Evolutionary conservation across 352 stramenopile genomes (phyloP).

Genomic region (Globisporangium okanoganense): DNA sequence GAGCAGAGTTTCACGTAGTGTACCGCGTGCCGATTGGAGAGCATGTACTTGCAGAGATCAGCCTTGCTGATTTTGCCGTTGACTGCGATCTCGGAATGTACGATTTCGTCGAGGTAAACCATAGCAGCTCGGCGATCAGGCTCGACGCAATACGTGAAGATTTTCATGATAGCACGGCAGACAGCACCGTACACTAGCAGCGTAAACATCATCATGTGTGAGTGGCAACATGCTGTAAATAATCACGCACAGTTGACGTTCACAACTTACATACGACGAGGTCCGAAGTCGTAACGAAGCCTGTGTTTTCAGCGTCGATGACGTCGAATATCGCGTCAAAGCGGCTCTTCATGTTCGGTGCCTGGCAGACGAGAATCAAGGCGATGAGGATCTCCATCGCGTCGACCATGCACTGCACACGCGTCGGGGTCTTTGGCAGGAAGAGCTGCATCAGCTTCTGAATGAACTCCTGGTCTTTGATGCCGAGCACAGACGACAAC

Average conservation of each 20-base stretch:
- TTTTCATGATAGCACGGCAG: constrained; percentile 46
- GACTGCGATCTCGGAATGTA: constrained; percentile 26
- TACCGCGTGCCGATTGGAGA: constrained; percentile 43
- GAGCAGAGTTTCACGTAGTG: constrained; percentile 68
- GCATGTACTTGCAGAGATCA: constrained; percentile 46
- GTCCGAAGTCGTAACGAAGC: constrained; percentile 33
- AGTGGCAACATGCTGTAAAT: background rate
- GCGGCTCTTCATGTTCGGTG: constrained; percentile 45
- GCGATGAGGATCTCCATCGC: constrained; percentile 64
- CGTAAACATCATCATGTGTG: constrained; percentile 4
- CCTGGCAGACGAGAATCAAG: constrained; percentile 60
- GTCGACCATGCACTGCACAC: constrained; percentile 68
- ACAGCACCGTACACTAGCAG: constrained; percentile 41
- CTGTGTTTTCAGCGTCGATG: constrained; percentile 36
- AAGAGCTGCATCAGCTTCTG: constrained; percentile 50
- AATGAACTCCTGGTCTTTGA: constrained; percentile 46
- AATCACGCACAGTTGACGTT: background rate
- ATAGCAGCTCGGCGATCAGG: constrained; percentile 33
- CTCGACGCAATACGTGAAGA: constrained; percentile 52
- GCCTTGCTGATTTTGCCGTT: constrained; percentile 27
- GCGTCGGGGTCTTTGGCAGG: constrained; percentile 43
- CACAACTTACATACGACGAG: constrained; percentile 36
- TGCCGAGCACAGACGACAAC: constrained; percentile 39
- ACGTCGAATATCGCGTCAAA: constrained; percentile 71
- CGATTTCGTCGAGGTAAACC: constrained; percentile 36